Base-by-base conservation (phyloP, 208 protist genomes). In the Crithidia expoeki region DNA sequence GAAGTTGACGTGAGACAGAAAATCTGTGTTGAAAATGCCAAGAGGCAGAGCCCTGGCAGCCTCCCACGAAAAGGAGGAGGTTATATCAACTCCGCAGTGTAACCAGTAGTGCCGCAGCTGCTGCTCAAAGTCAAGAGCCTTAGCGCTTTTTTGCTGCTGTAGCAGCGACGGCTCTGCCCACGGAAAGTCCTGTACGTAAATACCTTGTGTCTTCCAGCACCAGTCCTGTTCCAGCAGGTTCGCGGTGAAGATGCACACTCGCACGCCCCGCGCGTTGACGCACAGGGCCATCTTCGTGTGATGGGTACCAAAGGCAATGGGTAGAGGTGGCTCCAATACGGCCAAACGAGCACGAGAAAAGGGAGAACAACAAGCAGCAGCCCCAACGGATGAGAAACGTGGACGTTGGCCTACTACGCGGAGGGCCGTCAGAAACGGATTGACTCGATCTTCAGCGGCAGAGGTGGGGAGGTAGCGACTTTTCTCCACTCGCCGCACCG, bases 111-210 rank as follows among this genome's bases (percentile, higher is more conserved):
- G 62, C 10, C 53, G 68, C 40, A 93, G 68, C 56, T 93, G 80
- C 21, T 52, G 36, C 58, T 65, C 68, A 40, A 90, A 93, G 66
- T 83, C 69, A 11, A 21, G 33, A 10, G 68, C 79, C 36, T 72
- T 79, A 9, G n/a, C n/a, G 10, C 10, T 44, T 64, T 9, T 7
- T 21, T 44, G 28, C 46, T n/a, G 38, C 49, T 9, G 33, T 56
- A 50, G 36, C 36, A 28, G 21, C 6, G 9, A 4, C 34, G 61
- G 5, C 28, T 34, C 17, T 21, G 1, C n/a, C 66, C 74, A 68
- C 1, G 91, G 91, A 72, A 96, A 96, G 63, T 96, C 91, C 65
- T 96, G 91, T 16, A 92, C 40, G 53, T 88, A 96, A 10, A 93
- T 80, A 2, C 86, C 91, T 65, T 96, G 88, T 28, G 81, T 77